Base-by-base conservation (phyloP, 2,329 filamentous ascomycete species). In the Aspergillus aculeatinus region DNA sequence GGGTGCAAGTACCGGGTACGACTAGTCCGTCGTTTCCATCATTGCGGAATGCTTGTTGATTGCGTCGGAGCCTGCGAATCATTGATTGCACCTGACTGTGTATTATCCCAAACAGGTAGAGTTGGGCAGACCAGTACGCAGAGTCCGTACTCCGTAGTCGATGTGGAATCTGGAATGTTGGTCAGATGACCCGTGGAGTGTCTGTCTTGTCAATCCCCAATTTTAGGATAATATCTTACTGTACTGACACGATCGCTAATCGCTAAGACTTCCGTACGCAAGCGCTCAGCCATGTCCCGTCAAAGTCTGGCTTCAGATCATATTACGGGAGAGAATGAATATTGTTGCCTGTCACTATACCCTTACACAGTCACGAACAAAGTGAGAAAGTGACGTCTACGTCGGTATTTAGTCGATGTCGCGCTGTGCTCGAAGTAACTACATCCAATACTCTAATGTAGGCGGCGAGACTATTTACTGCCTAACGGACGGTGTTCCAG, bases 1-100 rank as follows among this genome's bases (percentile, higher is more conserved):
- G 27, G 11, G 25, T 27, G 35, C 60, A 59, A 59, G 59, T 63
- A 63, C 54, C 50, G 48, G 52, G 49, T 60, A 60, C 33, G 27
- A 35, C 11, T 35, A 35, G 33, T 12, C 10, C 60, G 25, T 35
- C 33, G 48, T 47, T 33, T 12, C 10, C 60, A 31, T 35, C 25
- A 48, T 33, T 33, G 14, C 16, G 39, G 39, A 44, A 19, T 16
- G 39, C 39, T 23, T 4, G 4, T 23, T 44, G 39, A 44, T 44
- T 44, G 39, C 39, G n/a, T 44, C 39, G 39, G 16, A 19, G 39
- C 39, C 39, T 44, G 39, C 39, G 3, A 19, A 35, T 11, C 33
- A 16, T 35, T 35, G 33, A 35, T 35, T 29, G 27, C 27, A 9
- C 27, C 27, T 29, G 27, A 29, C 11, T 35, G 33, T 35, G 33